phyloP scores from a whole-genome alignment of 2,329 filamentous ascomycete species.

The Thielaviopsis populi region DNA sequence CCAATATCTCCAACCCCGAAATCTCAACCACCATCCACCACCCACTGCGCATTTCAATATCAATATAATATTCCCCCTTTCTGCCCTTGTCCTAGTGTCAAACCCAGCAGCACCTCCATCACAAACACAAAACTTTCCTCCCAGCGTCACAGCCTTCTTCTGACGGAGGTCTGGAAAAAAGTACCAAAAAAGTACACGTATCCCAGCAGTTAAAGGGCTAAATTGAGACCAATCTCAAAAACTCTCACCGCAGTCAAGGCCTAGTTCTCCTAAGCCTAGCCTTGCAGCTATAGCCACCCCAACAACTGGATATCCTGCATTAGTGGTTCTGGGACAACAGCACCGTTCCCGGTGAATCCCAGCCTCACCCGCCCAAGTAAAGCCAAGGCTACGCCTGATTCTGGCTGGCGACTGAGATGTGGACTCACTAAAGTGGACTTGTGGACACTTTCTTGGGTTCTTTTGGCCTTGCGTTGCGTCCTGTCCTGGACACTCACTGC shows the following conservation, averaged over 20 bases:
- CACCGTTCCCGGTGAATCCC: background rate
- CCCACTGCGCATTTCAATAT: background rate
- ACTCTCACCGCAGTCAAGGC: constrained; percentile 6
- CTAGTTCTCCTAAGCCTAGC: background rate
- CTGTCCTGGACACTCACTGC: background rate
- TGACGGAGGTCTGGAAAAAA: background rate
- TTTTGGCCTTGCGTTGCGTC: background rate
- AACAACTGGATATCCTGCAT: constrained; percentile 3
- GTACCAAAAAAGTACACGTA: constrained; percentile 1
- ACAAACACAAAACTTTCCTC: background rate
- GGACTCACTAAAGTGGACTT: constrained; percentile 7
- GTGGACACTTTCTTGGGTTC: constrained; percentile 6
- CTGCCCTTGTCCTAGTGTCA: background rate
- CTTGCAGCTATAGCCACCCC: constrained; percentile 1
- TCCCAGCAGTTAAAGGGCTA: constrained; percentile 3
- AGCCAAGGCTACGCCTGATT: background rate
- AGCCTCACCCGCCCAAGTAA: background rate
- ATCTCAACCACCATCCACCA: background rate
- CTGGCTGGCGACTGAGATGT: background rate
- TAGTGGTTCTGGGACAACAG: background rate
- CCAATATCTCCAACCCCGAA: background rate
- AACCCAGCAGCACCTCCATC: background rate
- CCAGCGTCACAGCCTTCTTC: background rate
- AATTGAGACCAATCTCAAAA: constrained; percentile 7
- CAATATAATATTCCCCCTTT: background rate